Evolutionary conservation across 345 rosid species (phyloP), one percentile per base, ranked within the genome.

Genomic region (Eucalyptus cloeziana): DNA sequence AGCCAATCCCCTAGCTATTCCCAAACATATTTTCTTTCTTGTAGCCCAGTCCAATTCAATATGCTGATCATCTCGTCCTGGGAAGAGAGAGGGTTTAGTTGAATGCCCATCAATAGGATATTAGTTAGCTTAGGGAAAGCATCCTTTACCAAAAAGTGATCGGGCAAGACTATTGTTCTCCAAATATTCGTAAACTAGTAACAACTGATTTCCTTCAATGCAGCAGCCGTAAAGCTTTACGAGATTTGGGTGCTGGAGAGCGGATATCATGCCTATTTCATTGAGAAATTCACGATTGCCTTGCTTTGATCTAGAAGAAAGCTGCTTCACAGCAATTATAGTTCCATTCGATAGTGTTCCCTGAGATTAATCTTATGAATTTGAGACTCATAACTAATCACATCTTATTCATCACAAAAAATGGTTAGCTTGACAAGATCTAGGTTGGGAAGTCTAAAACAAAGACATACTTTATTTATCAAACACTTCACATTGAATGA

Each of bases 221-320:
- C 97, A 95, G 1, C 96, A 95, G 12, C 96, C 97, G 37, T 90
- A 91, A 49, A 94, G 95, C 92, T 90, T 92, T 90, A 95, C 95
- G 11, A 95, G 94, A 88, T 95, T 93, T 3, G 94, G 97, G 87
- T 95, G 97, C 33, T 94, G 96, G 87, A 95, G 79, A 60, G 96
- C 96, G 4, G 97, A 94, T 50, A 95, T 95, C 95, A 95, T 94
- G 88, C 96, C 97, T 47, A 95, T 94, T 91, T 94, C 96, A 12
- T 89, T 94, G 88, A 95, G 93, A 69, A 95, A 95, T 91, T 95
- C 96, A 10, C 96, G 94, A 81, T 95, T 94, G 30, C 97, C 97
- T 91, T 95, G 96, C 93, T 92, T 95, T 14, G 97, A 95, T 91
- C 92, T 94, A 47, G 97, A 91, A 8, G 97, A 95, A 17, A 95